phyloP scores from a whole-genome alignment of 176 grass and related monocot genomes.

The Poa annua region DNA sequence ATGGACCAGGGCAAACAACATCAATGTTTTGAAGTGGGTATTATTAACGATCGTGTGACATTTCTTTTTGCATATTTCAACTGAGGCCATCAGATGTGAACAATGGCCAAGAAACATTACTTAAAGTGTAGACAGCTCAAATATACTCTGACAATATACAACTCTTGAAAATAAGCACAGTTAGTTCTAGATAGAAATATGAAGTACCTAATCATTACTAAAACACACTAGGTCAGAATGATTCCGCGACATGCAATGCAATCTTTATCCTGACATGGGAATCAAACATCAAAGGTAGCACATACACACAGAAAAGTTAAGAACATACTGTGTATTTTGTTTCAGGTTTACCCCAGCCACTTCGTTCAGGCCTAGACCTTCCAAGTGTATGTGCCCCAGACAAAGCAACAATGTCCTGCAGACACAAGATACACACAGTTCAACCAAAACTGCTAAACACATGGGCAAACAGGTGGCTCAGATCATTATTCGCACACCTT shows the following conservation, averaged over 20 bases:
- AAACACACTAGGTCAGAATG: conserved; percentile 8
- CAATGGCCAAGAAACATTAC: neutral
- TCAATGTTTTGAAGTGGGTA: conserved; percentile 1
- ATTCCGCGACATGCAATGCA: conserved; percentile 12
- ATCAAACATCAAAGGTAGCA: conserved; percentile 1
- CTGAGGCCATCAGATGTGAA: neutral
- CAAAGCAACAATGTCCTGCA: conserved; percentile 93
- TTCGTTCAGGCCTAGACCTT: conserved; percentile 85
- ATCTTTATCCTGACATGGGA: neutral
- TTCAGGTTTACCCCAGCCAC: conserved; percentile 98
- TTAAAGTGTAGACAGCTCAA: neutral
- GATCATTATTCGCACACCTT: conserved; percentile 58
- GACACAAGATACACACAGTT: conserved; percentile 36
- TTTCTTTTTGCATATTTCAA: neutral
- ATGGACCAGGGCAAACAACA: conserved; percentile 13
- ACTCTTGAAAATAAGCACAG: conserved; percentile 16
- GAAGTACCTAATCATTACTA: conserved; percentile 18
- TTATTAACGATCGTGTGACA: neutral
- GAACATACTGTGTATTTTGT: conserved; percentile 91
- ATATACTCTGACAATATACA: neutral
- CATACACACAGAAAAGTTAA: conserved; percentile 35
- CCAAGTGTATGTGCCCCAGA: conserved; percentile 99
- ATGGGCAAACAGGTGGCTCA: conserved; percentile 5
- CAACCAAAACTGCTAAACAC: conserved; percentile 17
- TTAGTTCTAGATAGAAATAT: neutral